Percentiles rank a stretch among this genome's conserved stretches.
Conservation (phyloP, 1,284 basidiomycete genomes). For the Agaricales sp. region DNA sequence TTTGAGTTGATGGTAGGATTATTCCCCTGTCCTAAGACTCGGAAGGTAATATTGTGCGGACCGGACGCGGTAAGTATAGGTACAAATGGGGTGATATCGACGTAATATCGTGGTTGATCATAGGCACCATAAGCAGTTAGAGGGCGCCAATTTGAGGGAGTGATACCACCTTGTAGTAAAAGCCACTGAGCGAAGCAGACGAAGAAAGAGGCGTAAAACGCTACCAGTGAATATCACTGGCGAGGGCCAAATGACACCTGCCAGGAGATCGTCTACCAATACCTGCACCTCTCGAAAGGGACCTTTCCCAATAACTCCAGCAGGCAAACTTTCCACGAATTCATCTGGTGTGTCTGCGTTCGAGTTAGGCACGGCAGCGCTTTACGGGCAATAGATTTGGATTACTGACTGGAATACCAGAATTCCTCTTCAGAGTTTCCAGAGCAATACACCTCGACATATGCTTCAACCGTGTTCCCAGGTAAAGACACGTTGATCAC, state of each 20-base stretch:
- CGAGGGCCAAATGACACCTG: conserved; percentile 36
- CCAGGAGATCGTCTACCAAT: conserved; percentile 31
- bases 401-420: conserved; percentile 30
- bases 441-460: conserved; percentile 28
- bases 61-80: conserved; percentile 23
- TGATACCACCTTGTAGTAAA: too few relatives aligned
- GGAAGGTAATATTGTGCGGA: conserved; percentile 28
- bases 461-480: conserved; percentile 24
- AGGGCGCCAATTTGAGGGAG: conserved; percentile 36
- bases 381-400: background rate
- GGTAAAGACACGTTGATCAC: conserved; percentile 25
- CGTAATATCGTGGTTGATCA: conserved; percentile 35
- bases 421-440: conserved; percentile 35
- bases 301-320: conserved; percentile 23
- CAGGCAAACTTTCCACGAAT: conserved; percentile 25
- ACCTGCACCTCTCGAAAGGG: conserved; percentile 39
- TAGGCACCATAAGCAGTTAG: conserved; percentile 36
- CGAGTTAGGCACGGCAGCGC: background rate
- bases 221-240: conserved; percentile 41
- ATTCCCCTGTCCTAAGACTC: conserved; percentile 28
- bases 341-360: conserved; percentile 26
- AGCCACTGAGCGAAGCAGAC: too few relatives aligned
- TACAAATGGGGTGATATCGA: conserved; percentile 39
- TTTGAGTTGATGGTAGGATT: conserved; percentile 28
- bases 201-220: too few relatives aligned